phyloP scores from a whole-genome alignment of 2,329 filamentous ascomycete genomes.

The Byssochlamys sp. region DNA sequence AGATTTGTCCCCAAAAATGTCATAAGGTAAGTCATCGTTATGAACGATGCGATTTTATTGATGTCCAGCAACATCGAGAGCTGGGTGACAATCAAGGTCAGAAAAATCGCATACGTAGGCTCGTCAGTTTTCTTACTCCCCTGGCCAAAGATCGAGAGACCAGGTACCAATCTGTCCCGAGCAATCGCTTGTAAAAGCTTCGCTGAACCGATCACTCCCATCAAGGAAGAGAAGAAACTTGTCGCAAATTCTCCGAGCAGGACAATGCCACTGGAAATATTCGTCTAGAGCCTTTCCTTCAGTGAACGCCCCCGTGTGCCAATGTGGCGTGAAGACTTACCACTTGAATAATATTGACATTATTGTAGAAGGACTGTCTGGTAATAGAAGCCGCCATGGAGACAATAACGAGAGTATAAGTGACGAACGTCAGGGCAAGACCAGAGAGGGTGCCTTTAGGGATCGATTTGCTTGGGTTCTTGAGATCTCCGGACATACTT shows the following conservation, averaged over 20 bases:
- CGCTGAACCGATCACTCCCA: constrained; percentile 76
- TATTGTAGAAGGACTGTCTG: constrained; percentile 60
- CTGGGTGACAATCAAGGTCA: constrained; percentile 68
- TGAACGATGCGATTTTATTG: constrained; percentile 79
- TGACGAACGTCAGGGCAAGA: constrained; percentile 62
- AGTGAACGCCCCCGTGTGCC: neutral
- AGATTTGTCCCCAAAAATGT: constrained; percentile 83
- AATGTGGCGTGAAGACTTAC: constrained; percentile 25
- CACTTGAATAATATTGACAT: constrained; percentile 70
- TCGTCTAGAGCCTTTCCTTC: constrained; percentile 43
- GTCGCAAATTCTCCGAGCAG: constrained; percentile 74
- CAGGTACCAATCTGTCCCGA: constrained; percentile 67
- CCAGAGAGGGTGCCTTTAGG: constrained; percentile 75
- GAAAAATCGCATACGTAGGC: constrained; percentile 63
- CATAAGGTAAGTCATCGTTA: constrained; percentile 88
- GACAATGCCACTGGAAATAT: constrained; percentile 62
- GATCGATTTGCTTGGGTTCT: constrained; percentile 72
- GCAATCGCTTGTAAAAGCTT: constrained; percentile 78
- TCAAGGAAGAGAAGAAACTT: constrained; percentile 73
- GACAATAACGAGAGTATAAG: constrained; percentile 67
- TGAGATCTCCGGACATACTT: constrained; percentile 81
- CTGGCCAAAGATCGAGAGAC: constrained; percentile 62
- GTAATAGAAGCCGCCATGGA: constrained; percentile 70
- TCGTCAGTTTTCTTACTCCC: constrained; percentile 65
- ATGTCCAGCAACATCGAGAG: constrained; percentile 71